These are phyloP conservation scores for Dactylonectria estremocensis DNA, from an alignment of 2,329 filamentous ascomycete species.

Conservation along the genomic window DNA sequence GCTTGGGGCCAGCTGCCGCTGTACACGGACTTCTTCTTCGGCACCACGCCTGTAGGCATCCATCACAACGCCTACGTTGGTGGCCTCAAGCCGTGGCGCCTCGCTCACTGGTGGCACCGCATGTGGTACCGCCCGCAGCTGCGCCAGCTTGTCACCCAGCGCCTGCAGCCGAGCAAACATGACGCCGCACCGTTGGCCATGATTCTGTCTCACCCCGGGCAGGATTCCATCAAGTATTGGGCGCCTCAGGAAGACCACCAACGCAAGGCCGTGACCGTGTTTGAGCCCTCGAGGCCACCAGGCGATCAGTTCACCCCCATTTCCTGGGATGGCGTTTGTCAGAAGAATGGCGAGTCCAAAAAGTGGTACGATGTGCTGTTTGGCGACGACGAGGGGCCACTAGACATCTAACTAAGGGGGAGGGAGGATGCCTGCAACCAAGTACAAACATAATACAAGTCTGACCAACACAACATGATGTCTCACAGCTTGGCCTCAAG, in stretches of 20 bases:
- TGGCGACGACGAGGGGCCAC: conserved; percentile 51
- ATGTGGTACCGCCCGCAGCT: conserved; percentile 56
- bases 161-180: conserved; percentile 35
- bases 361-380: conserved; percentile 55
- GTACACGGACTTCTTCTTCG: conserved; percentile 57
- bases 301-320: conserved; percentile 43
- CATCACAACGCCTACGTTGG: conserved; percentile 56
- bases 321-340: conserved; percentile 54
- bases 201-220: conserved; percentile 15
- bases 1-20: conserved; percentile 53
- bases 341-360: conserved; percentile 43
- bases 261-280: conserved; percentile 40
- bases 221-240: conserved; percentile 43
- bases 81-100: conserved; percentile 50
- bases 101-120: conserved; percentile 54
- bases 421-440: background rate
- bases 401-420: conserved; percentile 32
- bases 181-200: conserved; percentile 41
- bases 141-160: conserved; percentile 49
- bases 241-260: conserved; percentile 36
- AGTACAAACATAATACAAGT: background rate
- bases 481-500: background rate
- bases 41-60: conserved; percentile 54
- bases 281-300: conserved; percentile 38
- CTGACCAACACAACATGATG: background rate